These are phyloP conservation scores for Calonectria crousiana DNA, from an alignment of 2,329 filamentous ascomycete genomes.

Conservation along the genomic window DNA sequence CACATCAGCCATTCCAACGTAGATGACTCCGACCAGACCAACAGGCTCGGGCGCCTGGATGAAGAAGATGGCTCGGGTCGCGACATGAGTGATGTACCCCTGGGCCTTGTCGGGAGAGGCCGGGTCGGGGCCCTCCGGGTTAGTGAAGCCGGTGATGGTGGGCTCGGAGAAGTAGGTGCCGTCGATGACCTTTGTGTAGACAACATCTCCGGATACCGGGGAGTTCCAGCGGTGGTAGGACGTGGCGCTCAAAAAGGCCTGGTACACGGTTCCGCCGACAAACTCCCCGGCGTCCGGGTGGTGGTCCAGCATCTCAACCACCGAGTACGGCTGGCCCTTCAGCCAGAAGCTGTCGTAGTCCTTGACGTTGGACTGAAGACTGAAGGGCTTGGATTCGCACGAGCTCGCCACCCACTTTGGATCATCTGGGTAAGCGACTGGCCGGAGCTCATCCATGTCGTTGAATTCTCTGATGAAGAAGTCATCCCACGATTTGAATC, in stretches of 20 bases:
- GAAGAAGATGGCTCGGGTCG: conserved; percentile 75
- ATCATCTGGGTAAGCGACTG: conserved; percentile 61
- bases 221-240: conserved; percentile 78
- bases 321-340: conserved; percentile 73
- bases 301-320: conserved; percentile 68
- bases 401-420: conserved; percentile 61
- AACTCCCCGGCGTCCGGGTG: conserved; percentile 64
- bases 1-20: conserved; percentile 79
- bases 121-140: conserved; percentile 32
- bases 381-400: conserved; percentile 70
- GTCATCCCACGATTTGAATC: conserved; percentile 73
- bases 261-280: conserved; percentile 72
- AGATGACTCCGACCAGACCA: conserved; percentile 76
- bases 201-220: conserved; percentile 69
- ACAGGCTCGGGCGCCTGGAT: conserved; percentile 75
- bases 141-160: conserved; percentile 11
- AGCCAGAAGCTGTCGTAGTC: conserved; percentile 73
- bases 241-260: conserved; percentile 73
- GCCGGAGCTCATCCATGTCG: conserved; percentile 55
- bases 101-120: conserved; percentile 56
- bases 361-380: conserved; percentile 59
- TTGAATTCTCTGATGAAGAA: conserved; percentile 63
- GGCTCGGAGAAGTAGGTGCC: conserved; percentile 74
- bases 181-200: conserved; percentile 59
- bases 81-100: conserved; percentile 72